Evolutionary conservation across 2,329 filamentous ascomycete species (phyloP).

Genomic region (Claviceps cyperi): DNA sequence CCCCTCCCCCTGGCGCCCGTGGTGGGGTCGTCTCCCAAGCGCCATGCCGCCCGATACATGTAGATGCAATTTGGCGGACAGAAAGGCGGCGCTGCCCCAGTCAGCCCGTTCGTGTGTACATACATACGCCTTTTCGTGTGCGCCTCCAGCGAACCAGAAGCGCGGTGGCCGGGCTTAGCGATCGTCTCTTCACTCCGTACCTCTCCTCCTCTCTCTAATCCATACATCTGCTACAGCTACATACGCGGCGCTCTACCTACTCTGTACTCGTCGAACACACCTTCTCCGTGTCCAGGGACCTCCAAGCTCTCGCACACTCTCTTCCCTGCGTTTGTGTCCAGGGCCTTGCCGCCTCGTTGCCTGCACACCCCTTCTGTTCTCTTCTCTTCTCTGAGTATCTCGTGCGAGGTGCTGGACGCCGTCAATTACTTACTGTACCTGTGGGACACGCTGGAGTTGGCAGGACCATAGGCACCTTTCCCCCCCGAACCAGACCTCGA

Average conservation of each 20-base stretch:
- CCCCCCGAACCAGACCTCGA: neutral
- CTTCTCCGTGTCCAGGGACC: neutral
- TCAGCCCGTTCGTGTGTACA: neutral
- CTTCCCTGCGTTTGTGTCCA: neutral
- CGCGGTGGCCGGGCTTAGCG: conserved; percentile 10
- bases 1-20: neutral
- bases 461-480: too few species aligned
- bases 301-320: neutral
- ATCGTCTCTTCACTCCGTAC: conserved; percentile 8
- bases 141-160: conserved; percentile 7
- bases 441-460: too few species aligned
- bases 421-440: too few species aligned
- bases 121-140: conserved; percentile 1
- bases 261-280: conserved; percentile 2
- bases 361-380: neutral
- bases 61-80: neutral
- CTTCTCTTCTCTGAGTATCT: neutral
- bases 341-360: neutral
- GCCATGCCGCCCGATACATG: conserved; percentile 7
- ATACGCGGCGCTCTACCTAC: too few species aligned
- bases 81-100: neutral
- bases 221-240: neutral
- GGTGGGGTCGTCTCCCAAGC: conserved; percentile 3
- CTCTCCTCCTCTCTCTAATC: neutral
- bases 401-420: too few species aligned